Evolutionary conservation across 2,329 filamentous ascomycete species (phyloP), one percentile per base, ranked within the genome.

Genomic region (Orbilia quercus): DNA sequence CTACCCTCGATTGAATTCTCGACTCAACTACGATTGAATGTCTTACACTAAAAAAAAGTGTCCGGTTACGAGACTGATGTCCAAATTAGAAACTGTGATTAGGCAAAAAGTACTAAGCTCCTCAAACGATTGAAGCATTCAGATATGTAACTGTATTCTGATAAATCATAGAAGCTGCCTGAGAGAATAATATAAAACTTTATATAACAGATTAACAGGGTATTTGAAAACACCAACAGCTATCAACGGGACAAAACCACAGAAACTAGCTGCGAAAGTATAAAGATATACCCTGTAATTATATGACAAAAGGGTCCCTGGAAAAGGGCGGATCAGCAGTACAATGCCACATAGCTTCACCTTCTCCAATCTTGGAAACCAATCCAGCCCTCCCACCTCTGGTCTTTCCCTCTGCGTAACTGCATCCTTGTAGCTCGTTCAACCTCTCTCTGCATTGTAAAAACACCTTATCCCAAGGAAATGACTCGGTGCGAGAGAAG

Each of bases 381-480:
- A 28, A 44, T 9, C 45, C 44, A 0, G 48, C 14, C 6, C 16
- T 45, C 11, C 67, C 67, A 18, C 67, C 67, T 18, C 12, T 9
- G 2, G 59, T 42, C 11, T n/a, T 5, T 11, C 7, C 53, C 59
- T 6, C 22, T 20, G 2, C n/a, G 16, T 7, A 5, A n/a, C 28
- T n/a, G 36, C 67, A 72, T 38, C 34, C n/a, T 2, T 23, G 7
- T 38, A 72, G 31, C 14, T 9, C 1, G 1, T 1, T 2, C 18
- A 64, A 18, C 40, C n/a, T 31, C 6, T 59, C 55, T 16, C n/a
- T 48, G 48, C 62, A 66, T 9, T 16, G 14, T 9, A 58, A 20
- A 36, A 66, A 57, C 0, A 66, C 22, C 16, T 57, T 57, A 44
- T 58, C 51, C 62, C 62, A 66, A 9, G 62, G 62, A 28, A 66